A percentile compares a stretch with the other conserved stretches of the same genome.
phyloP scores from a whole-genome alignment of 257 asterid genomes.

The Solanum infundibuliforme region DNA sequence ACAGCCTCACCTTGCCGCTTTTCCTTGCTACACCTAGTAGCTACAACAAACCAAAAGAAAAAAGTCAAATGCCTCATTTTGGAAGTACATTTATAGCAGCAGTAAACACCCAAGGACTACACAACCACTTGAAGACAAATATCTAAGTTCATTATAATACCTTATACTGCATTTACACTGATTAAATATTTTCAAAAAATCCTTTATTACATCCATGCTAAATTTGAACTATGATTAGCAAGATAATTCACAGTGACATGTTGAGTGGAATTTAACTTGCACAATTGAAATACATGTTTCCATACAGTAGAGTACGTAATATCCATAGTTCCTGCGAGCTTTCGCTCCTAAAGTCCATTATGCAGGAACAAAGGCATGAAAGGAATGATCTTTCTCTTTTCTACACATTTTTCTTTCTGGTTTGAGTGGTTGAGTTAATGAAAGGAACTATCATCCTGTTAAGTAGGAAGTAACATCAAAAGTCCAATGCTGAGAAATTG shows the following conservation, averaged over 20 bases:
- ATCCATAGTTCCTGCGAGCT: not conserved
- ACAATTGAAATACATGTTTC: not conserved
- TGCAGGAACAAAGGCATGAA: not conserved
- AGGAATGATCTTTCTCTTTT: not conserved
- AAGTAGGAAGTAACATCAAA: not conserved
- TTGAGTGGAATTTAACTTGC: not conserved
- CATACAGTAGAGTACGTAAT: not conserved
- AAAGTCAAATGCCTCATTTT: not conserved
- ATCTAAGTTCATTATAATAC: not conserved
- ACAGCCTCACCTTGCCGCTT: constrained; percentile 56
- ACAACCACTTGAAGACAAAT: not conserved
- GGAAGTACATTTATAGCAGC: not conserved
- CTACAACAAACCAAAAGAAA: constrained; percentile 6
- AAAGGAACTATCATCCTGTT: not conserved
- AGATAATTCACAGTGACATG: not conserved
- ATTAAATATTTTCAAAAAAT: not conserved
- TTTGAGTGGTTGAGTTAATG: not conserved
- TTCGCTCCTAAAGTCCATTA: not conserved
- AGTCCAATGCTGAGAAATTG: not conserved
- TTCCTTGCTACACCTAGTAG: constrained; percentile 72
- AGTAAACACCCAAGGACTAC: not conserved
- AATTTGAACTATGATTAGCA: not conserved
- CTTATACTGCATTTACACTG: not conserved
- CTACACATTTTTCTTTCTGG: not conserved
- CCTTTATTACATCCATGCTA: not conserved